Evolutionary conservation across 2,329 filamentous ascomycete species (phyloP), one percentile per base, ranked within the genome.

Genomic region (Mycosphaerella arachidis): DNA sequence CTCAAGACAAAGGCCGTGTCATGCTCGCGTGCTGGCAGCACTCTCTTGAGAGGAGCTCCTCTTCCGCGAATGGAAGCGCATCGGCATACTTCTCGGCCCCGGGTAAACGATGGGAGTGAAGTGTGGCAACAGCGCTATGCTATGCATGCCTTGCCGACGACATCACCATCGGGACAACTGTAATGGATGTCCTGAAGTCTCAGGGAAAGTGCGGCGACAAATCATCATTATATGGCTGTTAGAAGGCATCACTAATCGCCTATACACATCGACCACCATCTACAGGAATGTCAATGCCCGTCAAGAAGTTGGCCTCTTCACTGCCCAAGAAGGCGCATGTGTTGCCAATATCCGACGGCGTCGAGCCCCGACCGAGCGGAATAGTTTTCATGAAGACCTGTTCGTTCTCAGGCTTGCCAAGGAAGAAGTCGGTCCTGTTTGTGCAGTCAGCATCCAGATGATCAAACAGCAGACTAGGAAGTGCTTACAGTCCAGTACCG

Each of bases 231-330:
- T 3, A 24, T 24, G 24, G 24, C 24, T 24, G 24, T 2, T 24
- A 24, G 24, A 24, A 24, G 24, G 24, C 24, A 24, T 3, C 7
- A 50, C 46, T 30, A 5, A 27, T 35, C 30, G n/a, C 13, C 48
- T 80, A 75, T 7, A 75, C 73, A 65, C 71, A 76, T 18, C 75
- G 78, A 30, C 81, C 81, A 45, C 84, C 84, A 74, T 86, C 83
- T 48, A 88, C 82, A 56, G 89, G 83, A 62, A 91, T 76, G 63
- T 88, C 87, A n/a, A 86, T 80, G 0, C 88, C 89, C 0, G 87
- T 90, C 63, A 92, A 83, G 67, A 91, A 91, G 3, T 78, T 80
- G 0, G 85, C 86, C 69, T 91, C 89, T 30, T 90, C 86, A 60
- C 86, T 89, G 1, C 86, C 86, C 50, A 92, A 72, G 70, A 87